Conservation (phyloP, 129 eudicot genomes). For the Arctium minus region DNA sequence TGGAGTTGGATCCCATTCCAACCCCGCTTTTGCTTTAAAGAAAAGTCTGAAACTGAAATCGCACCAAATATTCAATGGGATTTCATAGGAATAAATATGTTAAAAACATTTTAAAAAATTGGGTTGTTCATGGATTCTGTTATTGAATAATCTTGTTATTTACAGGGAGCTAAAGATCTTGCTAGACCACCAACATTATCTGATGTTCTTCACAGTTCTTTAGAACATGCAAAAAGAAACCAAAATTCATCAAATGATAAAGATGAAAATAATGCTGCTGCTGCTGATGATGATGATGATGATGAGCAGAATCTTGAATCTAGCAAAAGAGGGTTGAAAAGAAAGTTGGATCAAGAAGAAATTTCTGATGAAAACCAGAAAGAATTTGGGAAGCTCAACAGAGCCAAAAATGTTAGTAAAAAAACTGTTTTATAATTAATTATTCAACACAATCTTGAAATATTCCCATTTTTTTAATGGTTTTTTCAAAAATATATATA, state of each 20-base stretch:
- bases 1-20: no score
- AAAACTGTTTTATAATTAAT: neutral
- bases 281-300: neutral
- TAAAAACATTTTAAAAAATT: neutral
- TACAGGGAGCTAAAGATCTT: slow-evolving; percentile 88
- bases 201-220: slow-evolving; percentile 58
- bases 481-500: neutral
- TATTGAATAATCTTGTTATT: neutral
- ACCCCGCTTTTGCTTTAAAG: no score
- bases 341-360: slow-evolving; percentile 49
- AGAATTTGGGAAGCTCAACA: slow-evolving; percentile 56
- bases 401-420: slow-evolving; percentile 71
- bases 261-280: neutral
- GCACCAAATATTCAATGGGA: neutral
- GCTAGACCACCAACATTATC: slow-evolving; percentile 76
- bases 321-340: slow-evolving; percentile 56
- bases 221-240: slow-evolving; percentile 44
- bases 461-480: neutral
- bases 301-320: slow-evolving; percentile 33
- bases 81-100: neutral
- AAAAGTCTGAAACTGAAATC: no score
- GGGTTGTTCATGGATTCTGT: neutral
- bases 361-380: slow-evolving; percentile 26
- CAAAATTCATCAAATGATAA: slow-evolving; percentile 11
- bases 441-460: neutral